These are phyloP conservation scores for Amphibolis antarctica DNA, from an alignment of 106 monocot genomes.

Conservation along the genomic window DNA sequence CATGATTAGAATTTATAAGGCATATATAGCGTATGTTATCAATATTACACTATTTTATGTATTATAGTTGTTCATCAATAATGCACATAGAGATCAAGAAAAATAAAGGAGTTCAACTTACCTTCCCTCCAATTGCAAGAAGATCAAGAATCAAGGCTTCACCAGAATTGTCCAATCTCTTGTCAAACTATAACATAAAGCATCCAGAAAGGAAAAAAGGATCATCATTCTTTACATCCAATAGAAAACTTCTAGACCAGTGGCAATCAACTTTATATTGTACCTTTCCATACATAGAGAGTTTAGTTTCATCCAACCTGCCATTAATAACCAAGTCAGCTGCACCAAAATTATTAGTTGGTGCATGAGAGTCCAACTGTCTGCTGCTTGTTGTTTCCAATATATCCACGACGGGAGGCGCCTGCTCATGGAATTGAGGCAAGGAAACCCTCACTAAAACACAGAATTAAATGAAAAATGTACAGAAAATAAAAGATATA, in stretches of 20 bases:
- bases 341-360: constrained; percentile 18
- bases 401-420: constrained; percentile 56
- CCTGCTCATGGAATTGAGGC: constrained; percentile 18
- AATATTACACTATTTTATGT: too few relatives aligned
- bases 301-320: constrained; percentile 61
- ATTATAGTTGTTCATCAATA: too few relatives aligned
- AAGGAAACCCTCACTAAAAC: neutral
- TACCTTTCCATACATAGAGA: constrained; percentile 83
- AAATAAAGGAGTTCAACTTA: constrained; percentile 9
- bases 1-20: too few relatives aligned
- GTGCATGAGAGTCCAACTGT: constrained; percentile 16
- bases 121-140: constrained; percentile 88
- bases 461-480: neutral
- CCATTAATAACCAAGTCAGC: constrained; percentile 80
- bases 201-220: neutral
- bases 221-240: neutral
- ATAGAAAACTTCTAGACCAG: neutral
- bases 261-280: neutral
- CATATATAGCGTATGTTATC: too few relatives aligned
- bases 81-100: neutral
- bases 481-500: neutral
- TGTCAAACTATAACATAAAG: constrained; percentile 42
- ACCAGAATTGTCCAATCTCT: constrained; percentile 12
- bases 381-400: constrained; percentile 33
- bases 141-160: constrained; percentile 58